A percentile compares a stretch with the other conserved stretches of the same genome.
Evolutionary conservation across 805 yeast genomes (phyloP).

Genomic region (Candida corydali): DNA sequence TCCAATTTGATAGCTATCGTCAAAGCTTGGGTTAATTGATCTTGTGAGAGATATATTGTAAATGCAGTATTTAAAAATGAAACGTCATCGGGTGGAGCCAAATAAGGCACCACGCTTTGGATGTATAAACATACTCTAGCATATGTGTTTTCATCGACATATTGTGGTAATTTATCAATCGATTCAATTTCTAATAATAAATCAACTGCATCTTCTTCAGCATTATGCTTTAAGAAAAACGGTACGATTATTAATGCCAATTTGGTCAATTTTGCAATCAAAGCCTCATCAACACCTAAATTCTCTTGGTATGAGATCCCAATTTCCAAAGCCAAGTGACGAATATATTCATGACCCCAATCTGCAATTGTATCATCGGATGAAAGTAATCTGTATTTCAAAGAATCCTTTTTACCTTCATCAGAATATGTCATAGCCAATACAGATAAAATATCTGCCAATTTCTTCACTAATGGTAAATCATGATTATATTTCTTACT

Average conservation of each 20-base stretch:
- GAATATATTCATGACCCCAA: conserved; percentile 98
- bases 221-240: conserved; percentile 87
- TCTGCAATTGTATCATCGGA: conserved; percentile 57
- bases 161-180: conserved; percentile 76
- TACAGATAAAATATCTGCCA: conserved; percentile 89
- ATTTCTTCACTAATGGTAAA: conserved; percentile 42
- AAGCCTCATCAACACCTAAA: conserved; percentile 31
- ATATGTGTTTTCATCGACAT: conserved; percentile 79
- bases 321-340: conserved; percentile 92
- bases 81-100: conserved; percentile 92
- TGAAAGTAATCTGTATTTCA: conserved; percentile 67
- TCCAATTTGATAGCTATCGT: conserved; percentile 86
- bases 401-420: conserved; percentile 71
- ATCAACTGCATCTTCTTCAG: conserved; percentile 98
- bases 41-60: conserved; percentile 73
- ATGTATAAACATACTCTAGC: conserved; percentile 90
- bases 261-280: conserved; percentile 45
- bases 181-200: conserved; percentile 83
- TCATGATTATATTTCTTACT: conserved; percentile 22
- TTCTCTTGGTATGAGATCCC: conserved; percentile 75
- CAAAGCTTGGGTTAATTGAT: conserved; percentile 84
- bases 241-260: conserved; percentile 80
- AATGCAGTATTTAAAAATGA: conserved; percentile 85
- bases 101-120: conserved; percentile 92
- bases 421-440: conserved; percentile 93